phyloP scores from a whole-genome alignment of 2,329 filamentous ascomycete species.

The Chrysoporthe deuterocubensis region DNA sequence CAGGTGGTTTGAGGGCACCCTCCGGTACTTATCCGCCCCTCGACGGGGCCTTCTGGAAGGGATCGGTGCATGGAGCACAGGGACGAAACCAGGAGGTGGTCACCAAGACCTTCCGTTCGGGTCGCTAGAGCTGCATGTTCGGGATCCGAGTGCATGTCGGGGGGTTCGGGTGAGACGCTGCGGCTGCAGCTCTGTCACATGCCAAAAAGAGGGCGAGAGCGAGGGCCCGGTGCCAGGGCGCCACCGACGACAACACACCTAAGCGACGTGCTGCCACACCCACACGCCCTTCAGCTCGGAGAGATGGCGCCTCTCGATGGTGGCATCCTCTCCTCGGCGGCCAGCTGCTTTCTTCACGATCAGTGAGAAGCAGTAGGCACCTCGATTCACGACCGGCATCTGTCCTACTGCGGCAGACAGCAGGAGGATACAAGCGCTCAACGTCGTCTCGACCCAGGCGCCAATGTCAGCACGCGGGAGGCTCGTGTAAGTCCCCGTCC shows the following conservation, averaged over 20 bases:
- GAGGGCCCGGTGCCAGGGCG: no score
- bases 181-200: not conserved
- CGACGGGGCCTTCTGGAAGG: not conserved
- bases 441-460: no score
- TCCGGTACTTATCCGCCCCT: not conserved
- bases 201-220: no score
- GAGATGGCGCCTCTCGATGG: not conserved
- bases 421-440: no score
- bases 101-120: not conserved
- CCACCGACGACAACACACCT: not conserved
- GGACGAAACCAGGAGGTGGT: not conserved
- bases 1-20: not conserved
- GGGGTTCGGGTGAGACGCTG: not conserved
- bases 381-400: no score
- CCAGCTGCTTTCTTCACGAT: no score
- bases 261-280: not conserved
- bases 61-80: not conserved
- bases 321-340: no score
- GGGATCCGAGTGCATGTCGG: not conserved
- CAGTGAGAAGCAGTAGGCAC: no score
- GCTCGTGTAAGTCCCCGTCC: no score
- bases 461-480: no score
- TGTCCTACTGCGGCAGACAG: no score
- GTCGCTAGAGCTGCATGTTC: not conserved
- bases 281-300: not conserved